phyloP scores from a whole-genome alignment of 1,284 basidiomycete species.

The Trametes versicolor region DNA sequence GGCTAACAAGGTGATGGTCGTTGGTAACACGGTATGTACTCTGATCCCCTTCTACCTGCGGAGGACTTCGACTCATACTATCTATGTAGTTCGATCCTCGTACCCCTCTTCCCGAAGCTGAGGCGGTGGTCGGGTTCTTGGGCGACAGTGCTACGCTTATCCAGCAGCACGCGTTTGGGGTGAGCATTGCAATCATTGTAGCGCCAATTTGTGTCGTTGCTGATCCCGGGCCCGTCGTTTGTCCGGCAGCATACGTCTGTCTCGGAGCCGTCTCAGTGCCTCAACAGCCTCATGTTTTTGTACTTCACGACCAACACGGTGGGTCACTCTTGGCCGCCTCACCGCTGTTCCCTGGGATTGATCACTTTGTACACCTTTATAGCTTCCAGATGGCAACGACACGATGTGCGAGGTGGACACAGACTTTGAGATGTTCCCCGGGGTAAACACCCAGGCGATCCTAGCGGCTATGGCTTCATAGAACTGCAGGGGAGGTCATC shows the following conservation, averaged over 20 bases:
- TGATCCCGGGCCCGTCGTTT: too few relatives aligned
- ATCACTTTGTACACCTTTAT: too few relatives aligned
- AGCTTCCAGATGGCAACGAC: slow-evolving; percentile 13
- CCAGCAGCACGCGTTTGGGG: slow-evolving; percentile 34
- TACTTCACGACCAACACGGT: slow-evolving; percentile 13
- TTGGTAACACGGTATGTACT: slow-evolving; percentile 30
- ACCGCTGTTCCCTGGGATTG: too few relatives aligned
- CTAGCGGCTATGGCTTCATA: slow-evolving; percentile 1
- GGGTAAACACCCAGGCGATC: slow-evolving; percentile 10
- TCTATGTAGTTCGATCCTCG: slow-evolving; percentile 24
- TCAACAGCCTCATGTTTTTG: background rate
- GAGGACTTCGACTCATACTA: background rate
- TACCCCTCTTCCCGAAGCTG: slow-evolving; percentile 32
- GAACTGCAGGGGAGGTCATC: background rate
- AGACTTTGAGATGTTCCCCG: slow-evolving; percentile 15
- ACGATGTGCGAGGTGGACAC: slow-evolving; percentile 14
- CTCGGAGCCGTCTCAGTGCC: slow-evolving; percentile 7
- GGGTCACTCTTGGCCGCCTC: background rate
- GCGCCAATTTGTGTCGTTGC: background rate
- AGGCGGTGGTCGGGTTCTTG: slow-evolving; percentile 24
- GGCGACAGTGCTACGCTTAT: slow-evolving; percentile 32
- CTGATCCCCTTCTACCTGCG: background rate
- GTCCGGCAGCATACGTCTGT: slow-evolving; percentile 3
- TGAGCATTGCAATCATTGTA: slow-evolving; percentile 4
- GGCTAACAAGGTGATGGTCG: slow-evolving; percentile 35